A percentile compares a stretch with the other conserved stretches of the same genome.
Conservation (phyloP, 2,329 filamentous ascomycete species). For the Xylaria sp. region DNA sequence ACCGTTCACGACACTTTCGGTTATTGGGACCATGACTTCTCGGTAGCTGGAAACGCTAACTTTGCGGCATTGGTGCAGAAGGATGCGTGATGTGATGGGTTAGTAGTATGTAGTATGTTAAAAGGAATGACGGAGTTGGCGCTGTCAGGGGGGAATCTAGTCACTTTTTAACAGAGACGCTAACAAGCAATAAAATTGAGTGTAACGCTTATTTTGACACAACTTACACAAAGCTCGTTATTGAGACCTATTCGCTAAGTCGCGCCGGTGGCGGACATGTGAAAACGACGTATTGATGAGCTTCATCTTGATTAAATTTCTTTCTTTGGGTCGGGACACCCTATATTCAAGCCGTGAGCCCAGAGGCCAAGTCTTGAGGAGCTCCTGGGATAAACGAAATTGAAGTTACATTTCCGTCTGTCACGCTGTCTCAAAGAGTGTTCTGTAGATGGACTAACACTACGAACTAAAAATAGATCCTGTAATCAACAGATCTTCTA, state of each 20-base stretch:
- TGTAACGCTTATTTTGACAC: background rate
- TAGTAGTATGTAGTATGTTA: too few relatives aligned
- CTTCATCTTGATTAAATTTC: too few relatives aligned
- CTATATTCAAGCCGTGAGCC: too few relatives aligned
- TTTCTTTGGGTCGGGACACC: too few relatives aligned
- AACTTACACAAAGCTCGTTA: background rate
- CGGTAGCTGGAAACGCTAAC: constrained; percentile 43
- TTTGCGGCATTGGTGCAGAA: constrained; percentile 46
- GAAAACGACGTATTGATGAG: background rate
- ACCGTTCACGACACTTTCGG: constrained; percentile 47
- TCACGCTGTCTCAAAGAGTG: too few relatives aligned
- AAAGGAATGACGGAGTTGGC: background rate
- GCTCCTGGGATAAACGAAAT: too few relatives aligned
- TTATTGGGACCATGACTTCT: constrained; percentile 51
- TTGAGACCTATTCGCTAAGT: background rate
- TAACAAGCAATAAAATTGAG: constrained; percentile 6
- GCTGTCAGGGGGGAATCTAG: background rate
- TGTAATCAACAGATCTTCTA: too few relatives aligned
- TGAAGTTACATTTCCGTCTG: too few relatives aligned
- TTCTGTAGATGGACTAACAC: too few relatives aligned
- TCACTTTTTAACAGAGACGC: background rate
- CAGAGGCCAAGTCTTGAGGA: too few relatives aligned
- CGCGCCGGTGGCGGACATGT: background rate
- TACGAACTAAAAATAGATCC: too few relatives aligned
- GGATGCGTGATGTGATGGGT: constrained; percentile 40